A percentile compares a stretch with the other conserved stretches of the same genome.
Evolutionary conservation across 2,329 filamentous ascomycete species (phyloP).

Genomic region (Pestalotiopsis sp.): DNA sequence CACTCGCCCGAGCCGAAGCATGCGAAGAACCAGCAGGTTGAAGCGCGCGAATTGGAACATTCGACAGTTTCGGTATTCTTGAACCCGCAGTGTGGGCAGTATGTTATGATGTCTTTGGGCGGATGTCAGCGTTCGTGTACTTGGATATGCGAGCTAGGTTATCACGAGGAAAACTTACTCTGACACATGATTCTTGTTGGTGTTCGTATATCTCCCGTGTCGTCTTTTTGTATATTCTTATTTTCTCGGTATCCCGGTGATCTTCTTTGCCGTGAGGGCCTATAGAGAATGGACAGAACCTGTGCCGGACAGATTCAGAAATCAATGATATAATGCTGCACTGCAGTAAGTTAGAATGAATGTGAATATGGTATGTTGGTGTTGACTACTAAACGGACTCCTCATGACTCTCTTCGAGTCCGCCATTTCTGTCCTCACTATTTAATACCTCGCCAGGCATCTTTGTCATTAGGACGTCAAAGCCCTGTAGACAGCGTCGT

Average conservation of each 20-base stretch:
- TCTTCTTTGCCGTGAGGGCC: not conserved
- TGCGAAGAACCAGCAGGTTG: not conserved
- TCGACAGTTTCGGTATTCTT: too few species aligned
- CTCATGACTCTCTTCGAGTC: not conserved
- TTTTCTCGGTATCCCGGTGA: not conserved
- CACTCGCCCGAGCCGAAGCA: conserved; percentile 8
- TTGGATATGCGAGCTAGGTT: not conserved
- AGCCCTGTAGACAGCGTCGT: not conserved
- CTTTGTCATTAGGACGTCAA: not conserved
- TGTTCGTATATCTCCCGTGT: not conserved
- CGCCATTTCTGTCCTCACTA: not conserved
- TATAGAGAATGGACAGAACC: not conserved
- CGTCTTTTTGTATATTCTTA: not conserved
- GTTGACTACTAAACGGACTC: not conserved
- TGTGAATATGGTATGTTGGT: not conserved
- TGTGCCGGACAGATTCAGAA: conserved; percentile 7
- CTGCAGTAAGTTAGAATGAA: not conserved
- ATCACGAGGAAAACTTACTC: not conserved
- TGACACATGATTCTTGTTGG: not conserved
- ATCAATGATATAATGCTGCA: not conserved
- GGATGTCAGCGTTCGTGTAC: too few species aligned
- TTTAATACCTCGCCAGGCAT: not conserved
- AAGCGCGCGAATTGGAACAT: too few species aligned
- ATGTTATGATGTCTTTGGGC: too few species aligned
- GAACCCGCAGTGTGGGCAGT: too few species aligned